Evolutionary conservation across 2,329 filamentous ascomycete genomes (phyloP), one percentile per base, ranked within the genome.

Genomic region (Diplodia corticola): DNA sequence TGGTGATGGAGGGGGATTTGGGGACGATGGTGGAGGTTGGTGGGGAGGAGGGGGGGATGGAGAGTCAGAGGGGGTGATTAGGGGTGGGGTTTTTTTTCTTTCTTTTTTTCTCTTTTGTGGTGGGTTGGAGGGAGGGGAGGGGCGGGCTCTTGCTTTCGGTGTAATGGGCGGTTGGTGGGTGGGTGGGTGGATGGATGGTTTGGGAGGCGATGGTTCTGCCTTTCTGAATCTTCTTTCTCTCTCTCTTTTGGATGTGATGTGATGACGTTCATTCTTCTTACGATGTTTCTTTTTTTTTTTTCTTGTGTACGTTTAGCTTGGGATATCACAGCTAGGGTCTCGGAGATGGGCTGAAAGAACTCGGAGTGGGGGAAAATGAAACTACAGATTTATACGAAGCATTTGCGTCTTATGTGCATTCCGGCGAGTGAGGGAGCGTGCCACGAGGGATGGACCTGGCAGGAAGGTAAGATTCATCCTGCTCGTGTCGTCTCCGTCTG

Each of bases 1-100:
- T 9, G 73, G 72, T 30, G 73, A 71, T 79, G 68, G 76, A 79
- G 44, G 74, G 78, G 71, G 77, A 77, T 65, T 71, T 78, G 70
- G 70, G 67, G 55, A 71, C 73, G 37, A 72, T 49, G 61, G 37
- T 44, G 15, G 33, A 24, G 12, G 46, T 54, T 22, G 55, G 50
- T 22, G 44, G 46, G 12, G 59, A 51, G 40, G 53, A 4, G 40
- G 33, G 17, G 22, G 5, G 59, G 30, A 22, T n/a, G 17, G 22
- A 44, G 40, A n/a, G n/a, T n/a, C n/a, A n/a, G n/a, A n/a, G n/a
- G n/a, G n/a, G n/a, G n/a, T n/a, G n/a, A n/a, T n/a, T 44, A 44
- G 40, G 1, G 12, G 37, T 5, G 37, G 5, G 37, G 13, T 10
- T 22, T 33, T 3, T 7, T 10, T 5, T 24, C 30, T 6, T 20